These are phyloP conservation scores for Dioszegia crocea DNA, from an alignment of 768 basidiomycete species.

Conservation along the genomic window DNA sequence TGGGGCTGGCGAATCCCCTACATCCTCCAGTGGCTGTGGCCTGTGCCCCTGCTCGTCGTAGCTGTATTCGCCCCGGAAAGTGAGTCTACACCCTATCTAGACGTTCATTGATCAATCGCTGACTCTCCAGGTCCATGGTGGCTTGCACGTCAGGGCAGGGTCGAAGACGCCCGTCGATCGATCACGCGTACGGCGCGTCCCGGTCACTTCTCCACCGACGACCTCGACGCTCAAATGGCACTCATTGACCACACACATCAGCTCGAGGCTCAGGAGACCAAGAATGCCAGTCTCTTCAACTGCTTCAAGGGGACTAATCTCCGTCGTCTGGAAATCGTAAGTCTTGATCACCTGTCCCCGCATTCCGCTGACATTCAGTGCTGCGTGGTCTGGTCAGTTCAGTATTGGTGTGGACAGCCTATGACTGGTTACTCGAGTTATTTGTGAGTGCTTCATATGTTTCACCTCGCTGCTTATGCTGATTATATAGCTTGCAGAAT, in stretches of 20 bases:
- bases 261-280: slow-evolving; percentile 39
- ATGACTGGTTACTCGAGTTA: slow-evolving; percentile 20
- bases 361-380: slow-evolving; percentile 1
- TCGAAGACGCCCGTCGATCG: slow-evolving; percentile 26
- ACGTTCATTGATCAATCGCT: slow-evolving; percentile 18
- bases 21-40: slow-evolving; percentile 30
- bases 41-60: slow-evolving; percentile 21
- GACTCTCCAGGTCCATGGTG: slow-evolving; percentile 40
- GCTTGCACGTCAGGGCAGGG: slow-evolving; percentile 33
- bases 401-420: slow-evolving; percentile 27
- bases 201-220: slow-evolving; percentile 19
- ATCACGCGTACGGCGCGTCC: slow-evolving; percentile 15
- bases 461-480: slow-evolving; percentile 31
- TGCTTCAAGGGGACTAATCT: slow-evolving; percentile 49
- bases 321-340: slow-evolving; percentile 40
- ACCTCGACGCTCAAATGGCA: slow-evolving; percentile 42
- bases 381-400: slow-evolving; percentile 29
- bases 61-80: slow-evolving; percentile 34
- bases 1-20: slow-evolving; percentile 22
- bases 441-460: slow-evolving; percentile 38
- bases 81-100: slow-evolving; percentile 2
- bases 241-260: slow-evolving; percentile 50
- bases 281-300: slow-evolving; percentile 46
- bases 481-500: slow-evolving; percentile 29
- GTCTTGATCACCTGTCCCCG: slow-evolving; percentile 9